Conservation (phyloP, 2,329 filamentous ascomycete species). For the Clathrospora elynae region DNA sequence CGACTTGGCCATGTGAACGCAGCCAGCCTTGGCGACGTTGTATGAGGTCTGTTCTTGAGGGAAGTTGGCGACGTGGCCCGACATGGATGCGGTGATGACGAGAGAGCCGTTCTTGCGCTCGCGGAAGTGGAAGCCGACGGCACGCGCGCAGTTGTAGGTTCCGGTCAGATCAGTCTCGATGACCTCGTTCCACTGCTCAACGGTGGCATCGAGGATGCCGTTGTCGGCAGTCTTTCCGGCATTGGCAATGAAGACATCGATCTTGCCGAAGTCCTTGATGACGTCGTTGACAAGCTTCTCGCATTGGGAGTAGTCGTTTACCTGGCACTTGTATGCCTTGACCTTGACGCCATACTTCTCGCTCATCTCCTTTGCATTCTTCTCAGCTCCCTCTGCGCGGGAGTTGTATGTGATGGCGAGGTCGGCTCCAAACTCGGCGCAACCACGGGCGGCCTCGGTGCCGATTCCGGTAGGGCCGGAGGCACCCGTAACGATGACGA, state of each 20-base stretch:
- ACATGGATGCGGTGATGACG: slow-evolving; percentile 75
- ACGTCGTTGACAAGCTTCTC: slow-evolving; percentile 63
- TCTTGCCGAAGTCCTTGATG: slow-evolving; percentile 71
- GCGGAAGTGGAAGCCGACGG: slow-evolving; percentile 80
- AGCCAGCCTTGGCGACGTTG: slow-evolving; percentile 65
- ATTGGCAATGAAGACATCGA: slow-evolving; percentile 71
- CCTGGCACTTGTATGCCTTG: slow-evolving; percentile 70
- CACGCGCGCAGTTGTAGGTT: slow-evolving; percentile 84
- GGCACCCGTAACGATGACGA: slow-evolving; percentile 58
- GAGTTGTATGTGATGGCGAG: slow-evolving; percentile 71
- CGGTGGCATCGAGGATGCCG: slow-evolving; percentile 71
- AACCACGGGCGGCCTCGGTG: slow-evolving; percentile 68
- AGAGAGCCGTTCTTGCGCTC: slow-evolving; percentile 67
- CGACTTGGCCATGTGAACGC: slow-evolving; percentile 67
- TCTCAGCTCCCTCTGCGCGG: slow-evolving; percentile 64
- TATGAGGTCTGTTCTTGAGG: slow-evolving; percentile 66
- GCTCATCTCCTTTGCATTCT: slow-evolving; percentile 66
- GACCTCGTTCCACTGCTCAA: slow-evolving; percentile 76
- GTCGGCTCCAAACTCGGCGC: slow-evolving; percentile 68
- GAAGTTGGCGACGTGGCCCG: slow-evolving; percentile 82
- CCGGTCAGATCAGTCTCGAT: slow-evolving; percentile 87
- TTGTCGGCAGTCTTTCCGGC: slow-evolving; percentile 72
- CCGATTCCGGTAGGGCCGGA: slow-evolving; percentile 70
- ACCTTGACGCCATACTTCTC: slow-evolving; percentile 67
- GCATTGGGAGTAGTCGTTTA: slow-evolving; percentile 62